Percentiles rank a stretch among this genome's conserved stretches.
Evolutionary conservation across 169 alveolate genomes (phyloP).

Genomic region (Plasmodium knowlesi): DNA sequence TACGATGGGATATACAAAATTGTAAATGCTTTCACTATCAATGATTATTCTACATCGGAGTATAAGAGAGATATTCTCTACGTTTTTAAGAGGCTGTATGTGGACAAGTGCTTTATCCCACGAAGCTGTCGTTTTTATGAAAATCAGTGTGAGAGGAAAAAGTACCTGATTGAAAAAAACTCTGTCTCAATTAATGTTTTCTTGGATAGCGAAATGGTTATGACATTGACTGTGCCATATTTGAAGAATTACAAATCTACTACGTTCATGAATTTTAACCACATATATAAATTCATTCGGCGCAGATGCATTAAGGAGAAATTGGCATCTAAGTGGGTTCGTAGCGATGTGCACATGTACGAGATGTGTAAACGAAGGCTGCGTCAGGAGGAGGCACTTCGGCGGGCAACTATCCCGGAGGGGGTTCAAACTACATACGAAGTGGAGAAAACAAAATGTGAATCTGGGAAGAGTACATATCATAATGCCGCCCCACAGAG

Average conservation of each 20-base stretch:
- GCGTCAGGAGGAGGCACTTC: background rate
- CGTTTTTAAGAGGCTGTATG: conserved; percentile 59
- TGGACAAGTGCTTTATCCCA: conserved; percentile 63
- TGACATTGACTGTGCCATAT: conserved; percentile 55
- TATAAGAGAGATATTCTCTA: conserved; percentile 61
- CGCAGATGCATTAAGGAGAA: conserved; percentile 34
- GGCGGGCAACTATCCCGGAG: too few species aligned
- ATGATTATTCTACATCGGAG: conserved; percentile 55
- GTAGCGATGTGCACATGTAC: conserved; percentile 12
- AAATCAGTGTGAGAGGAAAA: conserved; percentile 25
- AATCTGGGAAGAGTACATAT: too few species aligned
- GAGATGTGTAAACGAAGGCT: conserved; percentile 16
- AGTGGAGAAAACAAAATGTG: too few species aligned
- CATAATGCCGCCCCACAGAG: too few species aligned
- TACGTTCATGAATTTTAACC: conserved; percentile 53
- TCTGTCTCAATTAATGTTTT: conserved; percentile 52
- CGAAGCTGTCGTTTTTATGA: conserved; percentile 17
- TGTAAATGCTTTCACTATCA: conserved; percentile 38
- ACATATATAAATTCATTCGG: conserved; percentile 34
- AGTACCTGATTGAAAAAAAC: conserved; percentile 39
- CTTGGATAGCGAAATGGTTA: conserved; percentile 13
- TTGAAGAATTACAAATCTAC: conserved; percentile 66
- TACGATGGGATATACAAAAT: conserved; percentile 69
- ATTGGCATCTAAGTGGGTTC: conserved; percentile 11
- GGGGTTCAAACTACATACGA: background rate